Conservation (phyloP, 2,329 filamentous ascomycete genomes). For the Clonostachys rhizophaga region DNA sequence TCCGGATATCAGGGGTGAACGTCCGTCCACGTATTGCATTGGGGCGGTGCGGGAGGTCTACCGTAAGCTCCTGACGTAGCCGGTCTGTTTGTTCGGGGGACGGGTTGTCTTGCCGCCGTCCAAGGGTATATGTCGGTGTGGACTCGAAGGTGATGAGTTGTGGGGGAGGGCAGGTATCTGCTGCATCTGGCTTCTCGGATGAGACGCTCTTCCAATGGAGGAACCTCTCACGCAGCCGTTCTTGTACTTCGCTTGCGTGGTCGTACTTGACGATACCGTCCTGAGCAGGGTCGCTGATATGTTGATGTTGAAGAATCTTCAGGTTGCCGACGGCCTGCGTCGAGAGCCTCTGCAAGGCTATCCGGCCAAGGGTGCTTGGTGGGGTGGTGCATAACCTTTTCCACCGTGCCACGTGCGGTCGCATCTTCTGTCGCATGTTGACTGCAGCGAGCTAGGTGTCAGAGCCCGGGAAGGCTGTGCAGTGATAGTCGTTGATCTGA, state of each 20-base stretch:
- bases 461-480: too few species aligned
- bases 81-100: constrained; percentile 35
- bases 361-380: not conserved
- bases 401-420: not conserved
- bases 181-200: not conserved
- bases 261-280: constrained; percentile 20
- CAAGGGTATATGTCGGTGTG: constrained; percentile 81
- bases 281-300: constrained; percentile 13
- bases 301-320: constrained; percentile 18
- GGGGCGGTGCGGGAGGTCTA: constrained; percentile 13
- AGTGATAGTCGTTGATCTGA: too few species aligned
- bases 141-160: constrained; percentile 80
- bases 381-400: not conserved
- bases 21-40: constrained; percentile 16
- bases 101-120: constrained; percentile 66
- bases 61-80: constrained; percentile 32
- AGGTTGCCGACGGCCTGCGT: not conserved
- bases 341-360: not conserved
- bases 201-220: constrained; percentile 12
- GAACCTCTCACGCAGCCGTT: constrained; percentile 1
- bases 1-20: constrained; percentile 55
- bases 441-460: too few species aligned
- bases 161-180: constrained; percentile 48
- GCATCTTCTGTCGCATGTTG: too few species aligned
- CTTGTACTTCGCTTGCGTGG: constrained; percentile 19